phyloP scores from a whole-genome alignment of 1,139 yeast species.

The Barnettozyma hawaiiensis region DNA sequence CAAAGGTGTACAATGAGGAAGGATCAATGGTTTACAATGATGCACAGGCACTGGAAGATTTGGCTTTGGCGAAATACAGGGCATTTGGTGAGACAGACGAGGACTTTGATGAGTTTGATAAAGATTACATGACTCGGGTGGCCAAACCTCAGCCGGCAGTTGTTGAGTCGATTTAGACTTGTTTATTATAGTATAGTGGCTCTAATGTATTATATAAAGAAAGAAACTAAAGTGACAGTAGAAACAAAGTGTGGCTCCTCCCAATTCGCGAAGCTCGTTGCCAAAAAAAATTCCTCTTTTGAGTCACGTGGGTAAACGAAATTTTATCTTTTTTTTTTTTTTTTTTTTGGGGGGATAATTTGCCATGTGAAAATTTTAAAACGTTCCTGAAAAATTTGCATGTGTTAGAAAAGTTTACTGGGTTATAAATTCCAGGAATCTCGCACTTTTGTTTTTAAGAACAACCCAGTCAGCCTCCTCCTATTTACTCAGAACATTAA shows the following conservation, averaged over 20 bases:
- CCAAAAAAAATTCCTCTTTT: not conserved
- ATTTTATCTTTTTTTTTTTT: too few relatives aligned
- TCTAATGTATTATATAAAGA: not conserved
- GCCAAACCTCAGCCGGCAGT: conserved; percentile 7
- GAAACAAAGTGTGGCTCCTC: conserved; percentile 1
- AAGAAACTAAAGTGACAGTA: not conserved
- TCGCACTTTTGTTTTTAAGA: conserved; percentile 1
- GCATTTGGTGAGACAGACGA: conserved; percentile 26
- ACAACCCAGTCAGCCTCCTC: not conserved
- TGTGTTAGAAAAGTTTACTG: not conserved
- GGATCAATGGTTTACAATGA: conserved; percentile 80
- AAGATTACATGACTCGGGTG: conserved; percentile 36
- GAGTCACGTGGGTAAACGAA: too few relatives aligned
- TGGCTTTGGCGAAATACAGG: conserved; percentile 33
- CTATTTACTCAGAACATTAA: not conserved
- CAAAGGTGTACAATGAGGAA: conserved; percentile 83
- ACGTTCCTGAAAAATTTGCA: conserved; percentile 1
- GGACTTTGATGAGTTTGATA: conserved; percentile 48
- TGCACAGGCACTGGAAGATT: conserved; percentile 59
- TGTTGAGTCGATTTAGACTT: not conserved
- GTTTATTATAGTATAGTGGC: not conserved
- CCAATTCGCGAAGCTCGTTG: too few relatives aligned
- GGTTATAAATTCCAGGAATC: conserved; percentile 1
- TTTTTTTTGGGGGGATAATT: too few relatives aligned
- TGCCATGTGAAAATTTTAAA: conserved; percentile 7